phyloP scores from a whole-genome alignment of 441 rosid species.

The Rhodomyrtus psidioides region DNA sequence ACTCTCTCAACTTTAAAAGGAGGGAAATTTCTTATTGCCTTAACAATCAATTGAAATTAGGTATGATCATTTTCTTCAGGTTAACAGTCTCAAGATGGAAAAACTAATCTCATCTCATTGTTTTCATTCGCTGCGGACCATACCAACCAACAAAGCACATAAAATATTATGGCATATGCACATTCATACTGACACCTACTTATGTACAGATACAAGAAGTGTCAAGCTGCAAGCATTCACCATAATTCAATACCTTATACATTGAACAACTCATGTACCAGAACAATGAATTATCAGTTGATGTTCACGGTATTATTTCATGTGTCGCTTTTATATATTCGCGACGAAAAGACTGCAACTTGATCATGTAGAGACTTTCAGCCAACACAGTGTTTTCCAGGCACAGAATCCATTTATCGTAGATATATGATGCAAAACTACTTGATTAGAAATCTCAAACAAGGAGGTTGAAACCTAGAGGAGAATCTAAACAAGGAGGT shows the following conservation, averaged over 20 bases:
- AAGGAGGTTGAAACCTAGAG: background rate
- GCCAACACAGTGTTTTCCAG: background rate
- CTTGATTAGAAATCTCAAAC: background rate
- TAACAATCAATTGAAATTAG: background rate
- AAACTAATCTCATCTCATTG: background rate
- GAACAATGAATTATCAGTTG: background rate
- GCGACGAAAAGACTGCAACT: rapidly evolving
- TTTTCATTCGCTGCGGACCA: background rate
- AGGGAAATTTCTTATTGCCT: background rate
- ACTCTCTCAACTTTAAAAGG: background rate
- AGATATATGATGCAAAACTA: background rate
- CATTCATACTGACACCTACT: background rate
- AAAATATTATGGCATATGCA: background rate
- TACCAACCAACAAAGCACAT: background rate
- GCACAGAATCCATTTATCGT: background rate
- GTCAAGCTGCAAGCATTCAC: background rate
- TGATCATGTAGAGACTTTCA: background rate
- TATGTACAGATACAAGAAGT: background rate
- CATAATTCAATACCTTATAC: background rate
- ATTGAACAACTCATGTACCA: background rate
- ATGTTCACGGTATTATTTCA: background rate
- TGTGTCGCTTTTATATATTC: background rate
- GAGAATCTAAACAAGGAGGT: background rate
- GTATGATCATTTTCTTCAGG: background rate
- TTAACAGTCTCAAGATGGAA: background rate